A percentile compares a stretch with the other conserved stretches of the same genome.
Evolutionary conservation across 2,329 filamentous ascomycete species (phyloP).

Genomic region (Cephalotrichum gorgonifer): DNA sequence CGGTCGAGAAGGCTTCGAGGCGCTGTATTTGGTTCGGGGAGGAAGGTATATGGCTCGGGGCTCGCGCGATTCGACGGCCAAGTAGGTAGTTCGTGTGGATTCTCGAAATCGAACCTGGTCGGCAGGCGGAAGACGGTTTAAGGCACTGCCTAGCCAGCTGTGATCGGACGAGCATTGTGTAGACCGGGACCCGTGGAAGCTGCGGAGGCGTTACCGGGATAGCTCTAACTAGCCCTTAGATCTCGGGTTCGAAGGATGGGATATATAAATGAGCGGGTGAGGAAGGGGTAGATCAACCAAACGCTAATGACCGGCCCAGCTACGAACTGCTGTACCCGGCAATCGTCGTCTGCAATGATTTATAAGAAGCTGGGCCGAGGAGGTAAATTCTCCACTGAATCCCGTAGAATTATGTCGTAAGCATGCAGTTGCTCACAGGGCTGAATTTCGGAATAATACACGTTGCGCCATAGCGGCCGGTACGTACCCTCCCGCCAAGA

Average conservation of each 20-base stretch:
- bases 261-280: background rate
- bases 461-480: no score
- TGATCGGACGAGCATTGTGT: constrained; percentile 3
- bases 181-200: background rate
- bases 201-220: background rate
- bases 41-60: background rate
- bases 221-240: background rate
- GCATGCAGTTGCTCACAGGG: background rate
- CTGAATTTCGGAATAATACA: constrained; percentile 3
- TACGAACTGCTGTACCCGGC: background rate
- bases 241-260: constrained; percentile 4
- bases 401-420: constrained; percentile 4
- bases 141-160: constrained; percentile 4
- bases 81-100: background rate
- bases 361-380: constrained; percentile 2
- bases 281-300: background rate
- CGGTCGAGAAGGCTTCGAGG: constrained; percentile 4
- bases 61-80: background rate
- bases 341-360: constrained; percentile 1
- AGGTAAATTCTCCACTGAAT: constrained; percentile 5
- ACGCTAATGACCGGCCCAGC: background rate
- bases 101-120: background rate
- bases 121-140: background rate
- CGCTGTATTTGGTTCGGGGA: background rate
- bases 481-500: background rate